These are phyloP conservation scores for Quercus lobata DNA, from an alignment of 331 rosid species.

Conservation along the genomic window DNA sequence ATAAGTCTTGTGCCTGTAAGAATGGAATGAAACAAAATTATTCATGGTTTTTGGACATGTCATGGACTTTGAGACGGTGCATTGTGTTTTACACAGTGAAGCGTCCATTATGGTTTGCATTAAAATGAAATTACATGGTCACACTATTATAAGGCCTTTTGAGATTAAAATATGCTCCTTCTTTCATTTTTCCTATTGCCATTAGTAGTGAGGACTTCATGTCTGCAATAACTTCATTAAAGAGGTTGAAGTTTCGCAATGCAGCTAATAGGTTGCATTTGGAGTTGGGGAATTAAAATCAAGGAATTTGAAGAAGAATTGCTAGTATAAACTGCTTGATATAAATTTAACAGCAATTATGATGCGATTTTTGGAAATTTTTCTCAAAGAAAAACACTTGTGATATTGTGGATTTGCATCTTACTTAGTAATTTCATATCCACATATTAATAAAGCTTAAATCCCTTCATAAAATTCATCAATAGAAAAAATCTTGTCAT, in stretches of 20 bases:
- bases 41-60: neutral
- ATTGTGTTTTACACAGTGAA: neutral
- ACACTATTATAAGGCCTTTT: neutral
- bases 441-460: too few relatives aligned
- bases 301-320: too few relatives aligned
- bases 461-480: too few relatives aligned
- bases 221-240: neutral
- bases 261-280: neutral
- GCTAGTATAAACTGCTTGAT: too few relatives aligned
- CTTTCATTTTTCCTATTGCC: neutral
- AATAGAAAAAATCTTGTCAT: too few relatives aligned
- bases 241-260: neutral
- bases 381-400: too few relatives aligned
- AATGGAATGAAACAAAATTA: slow-evolving; percentile 25
- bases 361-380: too few relatives aligned
- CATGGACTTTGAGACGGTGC: neutral
- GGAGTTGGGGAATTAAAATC: too few relatives aligned
- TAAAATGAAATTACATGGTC: neutral
- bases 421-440: too few relatives aligned
- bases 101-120: neutral
- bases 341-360: too few relatives aligned
- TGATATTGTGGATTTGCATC: too few relatives aligned
- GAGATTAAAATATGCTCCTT: neutral
- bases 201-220: neutral
- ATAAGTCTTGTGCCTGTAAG: slow-evolving; percentile 28